Percentiles rank a stretch among this genome's conserved stretches.
Conservation (phyloP, 257 asterid genomes). For the Fraxinus quadrangulata region DNA sequence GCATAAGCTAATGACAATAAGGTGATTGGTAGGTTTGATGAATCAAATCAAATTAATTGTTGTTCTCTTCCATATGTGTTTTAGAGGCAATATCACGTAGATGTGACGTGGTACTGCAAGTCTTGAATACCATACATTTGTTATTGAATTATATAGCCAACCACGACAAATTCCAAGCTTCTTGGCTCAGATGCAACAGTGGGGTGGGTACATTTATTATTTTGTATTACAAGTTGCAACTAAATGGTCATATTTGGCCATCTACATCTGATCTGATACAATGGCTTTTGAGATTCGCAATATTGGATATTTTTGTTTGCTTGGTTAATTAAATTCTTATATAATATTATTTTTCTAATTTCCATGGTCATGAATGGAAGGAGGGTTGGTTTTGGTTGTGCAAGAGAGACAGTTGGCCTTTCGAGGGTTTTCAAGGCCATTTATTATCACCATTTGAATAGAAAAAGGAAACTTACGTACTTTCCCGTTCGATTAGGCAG, state of each 20-base stretch:
- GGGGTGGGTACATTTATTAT: neutral
- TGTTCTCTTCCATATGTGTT: no score
- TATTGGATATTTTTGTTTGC: neutral
- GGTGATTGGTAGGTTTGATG: no score
- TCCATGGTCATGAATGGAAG: neutral
- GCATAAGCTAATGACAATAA: no score
- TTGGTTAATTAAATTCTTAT: neutral
- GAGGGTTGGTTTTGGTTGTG: neutral
- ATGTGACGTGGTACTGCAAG: constrained; percentile 29
- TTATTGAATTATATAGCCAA: constrained; percentile 23
- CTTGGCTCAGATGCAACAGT: constrained; percentile 42
- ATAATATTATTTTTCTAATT: neutral
- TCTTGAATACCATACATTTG: constrained; percentile 24
- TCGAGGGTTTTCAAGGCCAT: neutral
- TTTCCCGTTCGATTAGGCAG: neutral
- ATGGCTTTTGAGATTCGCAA: constrained; percentile 36
- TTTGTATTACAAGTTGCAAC: constrained; percentile 30
- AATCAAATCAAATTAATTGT: no score
- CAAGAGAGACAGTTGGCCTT: neutral
- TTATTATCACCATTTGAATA: neutral
- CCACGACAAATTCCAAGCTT: constrained; percentile 54
- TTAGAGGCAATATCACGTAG: constrained; percentile 26
- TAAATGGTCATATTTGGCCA: constrained; percentile 33
- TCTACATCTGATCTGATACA: neutral
- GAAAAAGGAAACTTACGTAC: neutral